Base-by-base conservation (phyloP, 2,329 filamentous ascomycete genomes). In the Venturia effusa region DNA sequence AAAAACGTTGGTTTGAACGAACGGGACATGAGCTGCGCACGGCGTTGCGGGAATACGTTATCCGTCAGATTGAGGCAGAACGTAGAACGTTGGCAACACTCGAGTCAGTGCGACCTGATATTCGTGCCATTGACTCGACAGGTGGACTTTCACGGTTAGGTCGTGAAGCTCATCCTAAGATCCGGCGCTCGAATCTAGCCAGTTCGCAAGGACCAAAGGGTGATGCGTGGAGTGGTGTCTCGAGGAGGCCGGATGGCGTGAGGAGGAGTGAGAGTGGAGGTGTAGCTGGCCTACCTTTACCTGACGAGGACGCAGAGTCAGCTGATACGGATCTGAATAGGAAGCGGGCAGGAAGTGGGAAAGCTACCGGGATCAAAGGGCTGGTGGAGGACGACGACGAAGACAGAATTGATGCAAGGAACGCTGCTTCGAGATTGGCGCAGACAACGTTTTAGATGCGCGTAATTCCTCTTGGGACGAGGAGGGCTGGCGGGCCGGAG, bases 141-240 rank as follows among this genome's bases (percentile, higher is more conserved):
- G 94, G 94, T 63, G 94, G 94, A 13, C 84, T 99, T 57, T 94
- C 89, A 71, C 85, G 94, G 51, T 82, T 99, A 40, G 94, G 94
- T 51, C 86, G 94, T 65, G 94, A 99, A 76, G 80, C 89, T 19
- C 91, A 96, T 73, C 93, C 94, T 2, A 78, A 86, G 5, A 77
- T 79, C 37, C 85, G 94, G 63, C 86, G 93, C 66, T 77, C 87
- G 32, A 93, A 86, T 74, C 77, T 97, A 68, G 89, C 90, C 19
- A 89, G 90, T 59, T 94, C 89, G 70, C 94, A 99, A 76, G 94
- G 94, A 0, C 93, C 94, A 61, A 96, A 96, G 78, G 94, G 94
- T n/a, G 94, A 99, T 75, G 88, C 94, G 19, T 99, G 94, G 94
- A 96, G 91, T 70, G 94, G 94, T 65, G 92, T 97, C 34, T 90